phyloP scores from a whole-genome alignment of 1,284 basidiomycete species.

The Puccinia triticina region DNA sequence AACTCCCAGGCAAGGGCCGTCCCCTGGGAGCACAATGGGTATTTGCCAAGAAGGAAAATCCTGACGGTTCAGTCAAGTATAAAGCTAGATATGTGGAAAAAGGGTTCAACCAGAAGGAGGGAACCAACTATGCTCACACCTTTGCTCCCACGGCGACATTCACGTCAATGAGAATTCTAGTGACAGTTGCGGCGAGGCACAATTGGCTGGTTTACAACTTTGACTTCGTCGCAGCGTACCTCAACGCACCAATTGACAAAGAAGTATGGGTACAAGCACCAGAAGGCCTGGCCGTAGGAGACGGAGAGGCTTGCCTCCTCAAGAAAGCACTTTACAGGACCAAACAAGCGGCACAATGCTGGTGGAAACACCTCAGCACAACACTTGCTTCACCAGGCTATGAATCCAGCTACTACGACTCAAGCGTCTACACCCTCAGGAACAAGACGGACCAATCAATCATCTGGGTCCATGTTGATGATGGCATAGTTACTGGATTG shows the following conservation, averaged over 20 bases:
- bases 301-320: neutral
- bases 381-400: neutral
- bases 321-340: slow-evolving; percentile 32
- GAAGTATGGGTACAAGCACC: neutral
- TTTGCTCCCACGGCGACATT: neutral
- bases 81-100: neutral
- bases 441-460: neutral
- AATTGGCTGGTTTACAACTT: neutral
- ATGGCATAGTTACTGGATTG: neutral
- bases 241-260: too few species aligned
- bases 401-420: neutral
- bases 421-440: neutral
- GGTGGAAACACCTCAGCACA: neutral
- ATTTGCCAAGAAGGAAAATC: neutral
- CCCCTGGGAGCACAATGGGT: neutral
- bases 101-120: neutral
- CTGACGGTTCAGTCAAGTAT: neutral
- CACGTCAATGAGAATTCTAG: neutral
- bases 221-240: neutral
- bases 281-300: neutral
- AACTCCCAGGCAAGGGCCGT: neutral
- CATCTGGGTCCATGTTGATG: slow-evolving; percentile 18
- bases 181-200: neutral
- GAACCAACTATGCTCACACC: neutral
- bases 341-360: neutral